Evolutionary conservation across 805 yeast species (phyloP), one percentile per base, ranked within the genome.

Genomic region (Zygosaccharomyces gambellarensis): DNA sequence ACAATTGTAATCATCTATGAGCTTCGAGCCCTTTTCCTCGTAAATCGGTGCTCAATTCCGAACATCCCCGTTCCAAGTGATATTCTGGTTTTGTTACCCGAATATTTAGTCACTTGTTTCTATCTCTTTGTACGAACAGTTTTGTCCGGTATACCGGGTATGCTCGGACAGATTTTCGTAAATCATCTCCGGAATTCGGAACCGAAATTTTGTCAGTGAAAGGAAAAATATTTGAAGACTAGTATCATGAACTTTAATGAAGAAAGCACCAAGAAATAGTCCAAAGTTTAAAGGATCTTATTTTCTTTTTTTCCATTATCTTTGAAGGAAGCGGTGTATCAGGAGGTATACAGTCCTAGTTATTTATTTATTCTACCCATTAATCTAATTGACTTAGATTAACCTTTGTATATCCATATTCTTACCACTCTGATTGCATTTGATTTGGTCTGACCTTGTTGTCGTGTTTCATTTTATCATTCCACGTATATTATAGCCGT

Each of bases 101-200:
- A 2, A 11, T 31, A 11, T 31, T 17, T 1, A 17, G 2, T 17
- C 34, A 31, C 34, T 3, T 31, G 34, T 3, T 31, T 9, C 3
- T 6, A 8, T n/a, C 3, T 31, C 34, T 31, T 31, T 31, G 17
- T 31, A 14, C 34, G 34, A 31, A 14, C 17, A 17, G 17, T 17
- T 17, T 17, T 17, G 17, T 17, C 17, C 17, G 17, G 17, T 17
- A 17, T 2, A 17, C 17, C 17, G 7, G 22, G 38, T 7, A 19
- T 6, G 1, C 14, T 34, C 36, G 45, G 45, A 17, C 23, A 11
- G 5, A 9, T 2, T 3, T 30, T 7, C n/a, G 17, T 40, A 14
- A 17, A n/a, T 12, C 36, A n/a, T 25, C 45, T 42, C 38, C 45
- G 38, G 22, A 12, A 6, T 14, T 42, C 45, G 45, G 45, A 42